Evolutionary conservation across 352 stramenopile genomes (phyloP).

Genomic region (Globisporangium paddicum): DNA sequence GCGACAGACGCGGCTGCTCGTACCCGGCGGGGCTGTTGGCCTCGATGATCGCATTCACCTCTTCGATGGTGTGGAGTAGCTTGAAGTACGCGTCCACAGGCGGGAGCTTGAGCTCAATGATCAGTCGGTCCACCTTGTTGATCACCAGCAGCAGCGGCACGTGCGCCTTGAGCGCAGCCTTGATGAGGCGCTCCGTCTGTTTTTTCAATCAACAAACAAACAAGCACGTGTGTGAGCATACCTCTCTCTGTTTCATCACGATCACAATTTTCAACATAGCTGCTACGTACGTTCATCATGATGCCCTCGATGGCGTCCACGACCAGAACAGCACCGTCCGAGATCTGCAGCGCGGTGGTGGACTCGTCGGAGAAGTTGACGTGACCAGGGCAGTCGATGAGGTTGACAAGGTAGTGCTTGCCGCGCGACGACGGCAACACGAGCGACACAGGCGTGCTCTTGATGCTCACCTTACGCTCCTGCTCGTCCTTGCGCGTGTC

Average conservation of each 20-base stretch:
- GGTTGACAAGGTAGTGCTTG: constrained; percentile 96
- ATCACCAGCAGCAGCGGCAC: constrained; percentile 91
- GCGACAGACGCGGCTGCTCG: constrained; percentile 77
- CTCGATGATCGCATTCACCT: constrained; percentile 92
- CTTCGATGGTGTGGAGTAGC: constrained; percentile 95
- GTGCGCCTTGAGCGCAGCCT: constrained; percentile 88
- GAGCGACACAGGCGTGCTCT: constrained; percentile 94
- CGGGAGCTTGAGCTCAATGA: constrained; percentile 98
- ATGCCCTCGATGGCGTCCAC: constrained; percentile 98
- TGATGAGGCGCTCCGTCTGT: constrained; percentile 94
- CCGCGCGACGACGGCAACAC: constrained; percentile 91
- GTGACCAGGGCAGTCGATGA: constrained; percentile 97
- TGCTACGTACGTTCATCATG: constrained; percentile 90
- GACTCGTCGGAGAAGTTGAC: constrained; percentile 97
- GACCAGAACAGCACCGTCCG: constrained; percentile 94
- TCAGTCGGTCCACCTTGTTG: constrained; percentile 98
- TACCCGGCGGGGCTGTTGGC: constrained; percentile 45
- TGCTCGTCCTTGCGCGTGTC: constrained; percentile 97
- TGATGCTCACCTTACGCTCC: constrained; percentile 95
- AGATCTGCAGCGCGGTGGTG: constrained; percentile 89
- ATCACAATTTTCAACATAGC: not conserved
- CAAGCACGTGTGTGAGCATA: not conserved
- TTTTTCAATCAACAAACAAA: not conserved
- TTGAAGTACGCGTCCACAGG: constrained; percentile 98
- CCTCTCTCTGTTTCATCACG: not conserved